Evolutionary conservation across 352 stramenopile species (phyloP), one percentile per base, ranked within the genome.

Genomic region (Globisporangium alternatum): DNA sequence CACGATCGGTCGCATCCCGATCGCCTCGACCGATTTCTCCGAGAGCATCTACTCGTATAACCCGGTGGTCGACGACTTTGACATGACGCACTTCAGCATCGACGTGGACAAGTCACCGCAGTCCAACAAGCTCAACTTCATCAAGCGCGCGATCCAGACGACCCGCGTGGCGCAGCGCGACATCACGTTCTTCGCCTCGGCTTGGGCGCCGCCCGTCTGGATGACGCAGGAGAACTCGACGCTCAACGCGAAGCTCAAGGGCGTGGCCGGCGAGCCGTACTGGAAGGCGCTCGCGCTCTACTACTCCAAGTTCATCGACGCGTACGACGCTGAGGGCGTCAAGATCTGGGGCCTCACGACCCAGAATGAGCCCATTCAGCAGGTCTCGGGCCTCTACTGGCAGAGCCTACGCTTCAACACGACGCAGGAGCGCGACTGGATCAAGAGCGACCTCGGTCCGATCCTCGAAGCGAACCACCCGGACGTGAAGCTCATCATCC

Each of bases 21-120:
- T 97, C 64, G 86, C 72, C 39, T 93, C 83, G 19, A 89, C 75
- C 56, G 90, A 97, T 65, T 97, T 97, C 66, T 97, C 89, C 52
- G 64, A 83, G 60, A 80, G 68, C 15, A 79, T 90, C 64, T 97
- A 97, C 74, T 95, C 76, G 70, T 96, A 97, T 74, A 90, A 94
- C 64, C 67, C 90, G 21, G 70, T 88, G 17, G 75, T 70, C n/a
- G 84, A 76, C n/a, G 90, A 97, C 59, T 75, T 94, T 21, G 77
- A 76, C 10, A 85, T 96, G 77, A 64, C 71, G 45, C 72, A 93
- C 64, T 97, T 97, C 68, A 88, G 88, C 43, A 84, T 90, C 55
- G 81, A 86, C 37, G 78, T 96, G 55, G 91, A 97, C 75, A 89
- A 89, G 48, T 59, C 72, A 2, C 67, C 66, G 0, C 58, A 52